Conservation (phyloP, 441 rosid genomes). For the Macaranga tanarius region DNA sequence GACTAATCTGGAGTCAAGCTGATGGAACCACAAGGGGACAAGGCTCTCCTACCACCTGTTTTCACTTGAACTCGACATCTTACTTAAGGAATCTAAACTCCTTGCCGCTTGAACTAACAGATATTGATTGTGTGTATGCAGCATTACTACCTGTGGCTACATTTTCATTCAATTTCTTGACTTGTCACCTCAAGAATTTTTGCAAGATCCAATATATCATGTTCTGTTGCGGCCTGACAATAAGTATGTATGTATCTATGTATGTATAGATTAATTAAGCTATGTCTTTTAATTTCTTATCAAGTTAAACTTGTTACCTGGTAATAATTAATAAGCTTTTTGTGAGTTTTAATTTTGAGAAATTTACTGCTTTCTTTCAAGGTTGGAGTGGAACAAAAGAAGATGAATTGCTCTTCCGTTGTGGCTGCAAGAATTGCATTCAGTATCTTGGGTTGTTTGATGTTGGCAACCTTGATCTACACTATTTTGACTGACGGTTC, state of each 20-base stretch:
- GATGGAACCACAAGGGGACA: no score
- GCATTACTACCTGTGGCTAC: slow-evolving; percentile 58
- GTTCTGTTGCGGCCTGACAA: slow-evolving; percentile 46
- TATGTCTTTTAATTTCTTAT: no score
- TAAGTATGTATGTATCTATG: slow-evolving; percentile 38
- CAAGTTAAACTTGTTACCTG: no score
- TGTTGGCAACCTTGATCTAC: slow-evolving; percentile 73
- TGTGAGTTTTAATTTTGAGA: background rate
- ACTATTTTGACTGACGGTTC: slow-evolving; percentile 69
- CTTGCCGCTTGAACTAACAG: no score
- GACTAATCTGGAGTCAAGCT: no score
- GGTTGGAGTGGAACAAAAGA: slow-evolving; percentile 44
- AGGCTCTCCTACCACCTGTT: no score
- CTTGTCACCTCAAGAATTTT: slow-evolving; percentile 62
- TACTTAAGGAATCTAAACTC: no score
- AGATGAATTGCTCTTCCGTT: slow-evolving; percentile 49
- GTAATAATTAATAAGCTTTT: no score
- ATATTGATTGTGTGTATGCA: no score
- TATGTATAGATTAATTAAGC: no score
- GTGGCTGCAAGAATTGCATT: slow-evolving; percentile 57
- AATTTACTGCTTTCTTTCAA: slow-evolving; percentile 23
- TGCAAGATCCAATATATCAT: slow-evolving; percentile 67
- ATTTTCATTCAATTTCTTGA: slow-evolving; percentile 67
- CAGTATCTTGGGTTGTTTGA: slow-evolving; percentile 58
- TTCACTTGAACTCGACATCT: no score